A percentile compares a stretch with the other conserved stretches of the same genome.
These are phyloP conservation scores for Pochonia chlamydosporia DNA, from an alignment of 2,329 filamentous ascomycete species.

Conservation along the genomic window DNA sequence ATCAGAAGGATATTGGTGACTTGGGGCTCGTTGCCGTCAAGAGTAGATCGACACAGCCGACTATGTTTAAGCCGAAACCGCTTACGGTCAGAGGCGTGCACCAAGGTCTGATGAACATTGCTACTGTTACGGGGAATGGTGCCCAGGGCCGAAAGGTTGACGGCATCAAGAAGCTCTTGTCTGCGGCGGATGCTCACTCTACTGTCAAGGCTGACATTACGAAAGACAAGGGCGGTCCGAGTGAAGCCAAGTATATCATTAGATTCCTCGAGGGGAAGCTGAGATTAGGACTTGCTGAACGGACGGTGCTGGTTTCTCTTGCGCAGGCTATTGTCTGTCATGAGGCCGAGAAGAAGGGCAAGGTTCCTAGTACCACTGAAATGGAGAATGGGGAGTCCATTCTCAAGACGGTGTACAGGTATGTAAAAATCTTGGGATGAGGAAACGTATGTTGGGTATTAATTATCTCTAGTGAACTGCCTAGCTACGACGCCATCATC, in stretches of 20 bases:
- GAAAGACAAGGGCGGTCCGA: constrained; percentile 87
- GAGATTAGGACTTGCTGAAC: constrained; percentile 85
- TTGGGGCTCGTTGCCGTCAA: constrained; percentile 92
- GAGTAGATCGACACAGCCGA: constrained; percentile 89
- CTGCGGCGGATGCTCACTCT: constrained; percentile 71
- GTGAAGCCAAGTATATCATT: constrained; percentile 90
- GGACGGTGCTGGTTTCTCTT: constrained; percentile 81
- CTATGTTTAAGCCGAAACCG: constrained; percentile 96
- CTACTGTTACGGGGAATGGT: constrained; percentile 78
- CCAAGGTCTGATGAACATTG: constrained; percentile 81
- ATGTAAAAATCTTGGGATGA: constrained; percentile 20
- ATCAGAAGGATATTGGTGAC: constrained; percentile 95
- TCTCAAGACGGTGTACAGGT: constrained; percentile 88
- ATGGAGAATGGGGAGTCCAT: constrained; percentile 78
- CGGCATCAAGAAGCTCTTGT: constrained; percentile 93
- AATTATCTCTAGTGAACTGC: constrained; percentile 64
- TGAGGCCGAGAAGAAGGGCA: constrained; percentile 66
- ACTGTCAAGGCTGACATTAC: constrained; percentile 80
- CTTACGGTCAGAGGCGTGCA: constrained; percentile 84
- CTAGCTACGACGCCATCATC: constrained; percentile 91
- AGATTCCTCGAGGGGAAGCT: constrained; percentile 93
- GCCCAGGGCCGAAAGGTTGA: constrained; percentile 89
- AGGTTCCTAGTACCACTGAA: constrained; percentile 66
- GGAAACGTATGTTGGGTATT: background rate
- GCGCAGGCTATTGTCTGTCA: constrained; percentile 84